Evolutionary conservation across 1,284 basidiomycete genomes (phyloP), one percentile per base, ranked within the genome.

Genomic region (Leccinum pachyderme): DNA sequence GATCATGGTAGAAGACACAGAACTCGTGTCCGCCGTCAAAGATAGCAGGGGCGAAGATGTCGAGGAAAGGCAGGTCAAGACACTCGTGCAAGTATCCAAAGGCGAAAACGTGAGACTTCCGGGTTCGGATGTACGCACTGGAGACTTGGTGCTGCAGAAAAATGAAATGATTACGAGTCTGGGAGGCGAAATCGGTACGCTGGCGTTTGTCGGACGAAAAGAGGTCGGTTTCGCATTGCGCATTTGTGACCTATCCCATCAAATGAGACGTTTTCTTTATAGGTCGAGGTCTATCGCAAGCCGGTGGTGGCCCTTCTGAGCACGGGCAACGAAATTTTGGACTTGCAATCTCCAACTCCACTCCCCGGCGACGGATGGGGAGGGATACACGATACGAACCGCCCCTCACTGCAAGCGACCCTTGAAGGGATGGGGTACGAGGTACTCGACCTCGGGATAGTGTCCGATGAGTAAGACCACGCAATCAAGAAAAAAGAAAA

Each of bases 1-100:
- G 1, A 86, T 95, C 67, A 95, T 95, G 91, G 93, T 95, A 15
- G 93, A 95, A 72, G 93, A 95, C 65, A 95, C 93, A 0, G 81
- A 83, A 52, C 76, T 95, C 11, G 73, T 83, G 12, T 80, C 81
- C 8, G 80, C 79, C 1, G 60, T 72, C 51, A 68, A 74, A 31
- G 70, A 73, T 66, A n/a, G 82, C 67, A n/a, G 82, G 82, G 49
- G 78, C 4, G n/a, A 81, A 57, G 72, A 77, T 35, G 70, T 71
- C 4, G 92, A 94, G 66, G 92, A 95, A 68, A 73, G 77, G 27
- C 78, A 83, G 56, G 82, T 95, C 2, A 79, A 82, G 61, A 83
- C 85, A 0, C 76, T 93, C 1, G 84, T 76, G 1, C 82, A 85
- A 57, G 78, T 91, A 0, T 77, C 81, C 2, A 58, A 62, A 1